These are phyloP conservation scores for Penicillium janthinellum DNA, from an alignment of 2,329 filamentous ascomycete species.

Conservation along the genomic window DNA sequence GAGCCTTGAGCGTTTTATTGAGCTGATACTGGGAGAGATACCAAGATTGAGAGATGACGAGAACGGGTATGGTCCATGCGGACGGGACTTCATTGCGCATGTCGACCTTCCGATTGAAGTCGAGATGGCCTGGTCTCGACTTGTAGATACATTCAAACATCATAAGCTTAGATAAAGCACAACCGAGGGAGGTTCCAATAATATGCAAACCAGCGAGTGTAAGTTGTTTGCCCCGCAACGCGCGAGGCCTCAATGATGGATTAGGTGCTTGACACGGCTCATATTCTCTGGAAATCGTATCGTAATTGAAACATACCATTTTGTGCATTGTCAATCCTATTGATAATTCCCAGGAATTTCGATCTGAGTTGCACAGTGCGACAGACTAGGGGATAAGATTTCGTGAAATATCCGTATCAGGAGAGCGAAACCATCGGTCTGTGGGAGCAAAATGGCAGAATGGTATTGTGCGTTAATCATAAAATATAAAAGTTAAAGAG, in stretches of 20 bases:
- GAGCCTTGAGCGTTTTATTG: constrained; percentile 43
- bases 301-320: neutral
- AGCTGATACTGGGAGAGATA: constrained; percentile 48
- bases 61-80: constrained; percentile 48
- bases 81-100: constrained; percentile 48
- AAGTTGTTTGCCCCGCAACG: no score
- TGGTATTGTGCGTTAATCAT: constrained; percentile 10
- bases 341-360: no score
- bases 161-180: neutral
- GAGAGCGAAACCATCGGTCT: neutral
- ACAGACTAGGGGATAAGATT: no score
- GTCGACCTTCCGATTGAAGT: constrained; percentile 45
- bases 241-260: no score
- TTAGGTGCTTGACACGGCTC: no score
- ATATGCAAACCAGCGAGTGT: no score
- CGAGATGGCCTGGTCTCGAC: constrained; percentile 36
- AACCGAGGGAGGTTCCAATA: no score
- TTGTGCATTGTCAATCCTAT: no score
- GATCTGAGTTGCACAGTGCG: no score
- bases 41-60: constrained; percentile 47
- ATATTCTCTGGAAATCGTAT: no score
- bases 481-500: neutral
- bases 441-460: neutral
- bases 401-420: neutral
- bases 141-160: neutral